Evolutionary conservation across 495 filamentous ascomycete genomes (phyloP).

Genomic region (Lasiosphaeria miniovina): DNA sequence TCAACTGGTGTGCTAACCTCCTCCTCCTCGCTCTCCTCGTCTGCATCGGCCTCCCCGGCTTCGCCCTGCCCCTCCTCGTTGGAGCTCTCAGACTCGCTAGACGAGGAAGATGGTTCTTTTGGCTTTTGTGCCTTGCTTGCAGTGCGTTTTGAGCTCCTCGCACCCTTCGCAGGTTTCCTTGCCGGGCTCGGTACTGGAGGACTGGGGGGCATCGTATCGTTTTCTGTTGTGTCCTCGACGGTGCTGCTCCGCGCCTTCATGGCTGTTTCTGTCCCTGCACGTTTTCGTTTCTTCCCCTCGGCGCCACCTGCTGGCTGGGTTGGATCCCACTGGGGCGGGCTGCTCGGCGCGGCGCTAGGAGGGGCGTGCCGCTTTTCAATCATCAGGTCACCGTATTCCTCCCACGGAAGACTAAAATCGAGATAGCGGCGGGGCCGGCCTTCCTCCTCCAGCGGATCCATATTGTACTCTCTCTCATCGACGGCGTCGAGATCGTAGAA

Average conservation of each 20-base stretch:
- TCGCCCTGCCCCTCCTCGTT: slow-evolving; percentile 56
- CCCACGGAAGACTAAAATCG: slow-evolving; percentile 73
- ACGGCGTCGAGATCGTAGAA: slow-evolving; percentile 87
- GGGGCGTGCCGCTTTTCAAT: slow-evolving; percentile 62
- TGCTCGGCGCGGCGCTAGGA: slow-evolving; percentile 52
- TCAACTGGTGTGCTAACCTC: background rate
- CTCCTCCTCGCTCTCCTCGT: slow-evolving; percentile 29
- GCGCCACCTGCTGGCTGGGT: slow-evolving; percentile 22
- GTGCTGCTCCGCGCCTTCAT: slow-evolving; percentile 48
- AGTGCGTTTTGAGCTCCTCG: slow-evolving; percentile 38
- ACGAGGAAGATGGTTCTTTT: slow-evolving; percentile 31
- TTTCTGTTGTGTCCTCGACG: slow-evolving; percentile 52
- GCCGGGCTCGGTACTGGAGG: slow-evolving; percentile 23
- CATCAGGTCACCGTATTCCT: slow-evolving; percentile 74
- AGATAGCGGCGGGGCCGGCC: slow-evolving; percentile 52
- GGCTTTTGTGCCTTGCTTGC: slow-evolving; percentile 38
- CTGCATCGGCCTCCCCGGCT: slow-evolving; percentile 32
- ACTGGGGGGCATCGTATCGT: slow-evolving; percentile 35
- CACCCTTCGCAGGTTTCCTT: slow-evolving; percentile 33
- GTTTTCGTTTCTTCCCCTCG: slow-evolving; percentile 47
- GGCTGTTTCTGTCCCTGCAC: slow-evolving; percentile 33
- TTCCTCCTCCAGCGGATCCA: slow-evolving; percentile 61
- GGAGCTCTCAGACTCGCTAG: slow-evolving; percentile 60
- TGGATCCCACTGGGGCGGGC: slow-evolving; percentile 52
- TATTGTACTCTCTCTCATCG: slow-evolving; percentile 72